Conservation (phyloP, 2,329 filamentous ascomycete genomes). For the Fusarium guadeloupense region DNA sequence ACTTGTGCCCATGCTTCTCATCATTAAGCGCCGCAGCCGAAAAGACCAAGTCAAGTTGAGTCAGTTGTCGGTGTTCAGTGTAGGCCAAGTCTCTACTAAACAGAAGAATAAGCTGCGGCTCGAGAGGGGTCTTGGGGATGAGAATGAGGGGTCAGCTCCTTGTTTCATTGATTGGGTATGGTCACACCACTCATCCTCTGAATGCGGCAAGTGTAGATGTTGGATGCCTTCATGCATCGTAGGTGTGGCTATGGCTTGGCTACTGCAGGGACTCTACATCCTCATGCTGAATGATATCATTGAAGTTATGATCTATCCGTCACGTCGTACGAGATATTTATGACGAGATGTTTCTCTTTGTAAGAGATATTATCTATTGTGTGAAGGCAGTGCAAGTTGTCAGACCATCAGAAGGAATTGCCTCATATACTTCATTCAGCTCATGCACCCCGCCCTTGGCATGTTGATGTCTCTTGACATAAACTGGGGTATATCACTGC, state of each 20-base stretch:
- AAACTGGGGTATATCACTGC: too few relatives aligned
- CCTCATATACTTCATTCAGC: neutral
- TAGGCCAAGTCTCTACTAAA: neutral
- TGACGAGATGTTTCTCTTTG: neutral
- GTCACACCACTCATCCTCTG: neutral
- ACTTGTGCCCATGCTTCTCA: too few relatives aligned
- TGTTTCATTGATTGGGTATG: neutral
- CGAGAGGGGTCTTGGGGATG: neutral
- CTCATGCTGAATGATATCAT: neutral
- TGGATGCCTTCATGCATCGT: neutral
- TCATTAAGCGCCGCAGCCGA: too few relatives aligned
- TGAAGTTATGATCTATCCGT: neutral
- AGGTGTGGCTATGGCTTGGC: neutral
- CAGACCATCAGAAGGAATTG: neutral
- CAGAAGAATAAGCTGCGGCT: neutral
- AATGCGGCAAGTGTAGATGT: neutral
- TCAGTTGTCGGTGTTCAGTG: too few relatives aligned
- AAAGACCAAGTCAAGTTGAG: too few relatives aligned
- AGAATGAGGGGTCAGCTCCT: neutral
- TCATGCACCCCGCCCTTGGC: neutral
- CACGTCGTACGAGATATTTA: neutral
- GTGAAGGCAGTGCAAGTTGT: neutral
- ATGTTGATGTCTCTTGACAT: neutral
- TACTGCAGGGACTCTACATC: neutral
- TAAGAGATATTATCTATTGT: neutral